Percentiles rank a stretch among this genome's conserved stretches.
phyloP scores from a whole-genome alignment of 2,329 filamentous ascomycete species.

The Pestalotiopsis fici region DNA sequence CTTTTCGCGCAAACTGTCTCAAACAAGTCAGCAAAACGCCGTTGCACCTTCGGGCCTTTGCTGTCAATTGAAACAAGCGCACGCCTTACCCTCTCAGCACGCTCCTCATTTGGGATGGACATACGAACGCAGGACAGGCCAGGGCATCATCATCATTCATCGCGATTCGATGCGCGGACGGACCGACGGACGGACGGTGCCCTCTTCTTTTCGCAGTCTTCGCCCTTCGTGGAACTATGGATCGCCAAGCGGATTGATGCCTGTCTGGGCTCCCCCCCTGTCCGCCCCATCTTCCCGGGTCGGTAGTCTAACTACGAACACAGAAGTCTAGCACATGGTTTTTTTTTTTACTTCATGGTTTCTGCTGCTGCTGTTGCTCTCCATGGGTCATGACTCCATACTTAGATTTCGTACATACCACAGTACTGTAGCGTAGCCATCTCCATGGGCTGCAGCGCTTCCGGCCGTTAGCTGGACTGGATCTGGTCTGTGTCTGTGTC shows the following conservation, averaged over 20 bases:
- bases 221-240: background rate
- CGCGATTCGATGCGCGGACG: background rate
- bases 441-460: background rate
- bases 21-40: constrained; percentile 6
- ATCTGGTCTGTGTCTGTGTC: background rate
- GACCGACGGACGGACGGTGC: too few species aligned
- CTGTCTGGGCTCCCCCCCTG: background rate
- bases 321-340: background rate
- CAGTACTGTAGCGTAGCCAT: too few species aligned
- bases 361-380: background rate
- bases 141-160: too few species aligned
- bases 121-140: too few species aligned
- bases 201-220: background rate
- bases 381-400: background rate
- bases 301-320: background rate
- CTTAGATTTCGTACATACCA: too few species aligned
- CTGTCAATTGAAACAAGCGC: background rate
- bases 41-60: background rate
- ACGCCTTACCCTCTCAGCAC: background rate
- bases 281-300: background rate
- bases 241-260: background rate
- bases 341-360: background rate
- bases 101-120: too few species aligned
- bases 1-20: background rate
- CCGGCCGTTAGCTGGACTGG: background rate